These are phyloP conservation scores for Monosporozyma aquatica DNA, from an alignment of 805 yeast genomes.

Conservation along the genomic window DNA sequence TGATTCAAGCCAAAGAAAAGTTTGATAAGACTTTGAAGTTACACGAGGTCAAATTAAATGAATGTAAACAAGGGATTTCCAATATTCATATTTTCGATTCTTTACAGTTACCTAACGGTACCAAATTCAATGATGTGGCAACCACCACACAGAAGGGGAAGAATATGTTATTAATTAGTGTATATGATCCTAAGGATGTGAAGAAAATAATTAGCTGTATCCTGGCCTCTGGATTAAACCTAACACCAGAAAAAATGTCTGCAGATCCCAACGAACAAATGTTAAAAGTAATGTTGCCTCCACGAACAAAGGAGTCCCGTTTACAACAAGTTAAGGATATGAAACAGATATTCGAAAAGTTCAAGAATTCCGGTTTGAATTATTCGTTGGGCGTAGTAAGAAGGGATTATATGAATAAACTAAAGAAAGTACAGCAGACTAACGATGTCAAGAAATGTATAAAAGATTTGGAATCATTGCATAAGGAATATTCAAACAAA, in stretches of 20 bases:
- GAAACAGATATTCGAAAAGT: conserved; percentile 58
- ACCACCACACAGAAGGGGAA: conserved; percentile 61
- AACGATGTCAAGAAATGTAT: conserved; percentile 42
- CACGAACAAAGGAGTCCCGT: conserved; percentile 60
- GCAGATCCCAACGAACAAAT: conserved; percentile 61
- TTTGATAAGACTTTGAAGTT: conserved; percentile 42
- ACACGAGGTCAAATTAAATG: conserved; percentile 49
- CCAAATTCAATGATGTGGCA: conserved; percentile 55
- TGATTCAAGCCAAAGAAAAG: conserved; percentile 9
- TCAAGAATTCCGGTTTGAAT: conserved; percentile 41
- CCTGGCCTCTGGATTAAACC: conserved; percentile 54
- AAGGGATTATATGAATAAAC: conserved; percentile 45
- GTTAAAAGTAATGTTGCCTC: conserved; percentile 65
- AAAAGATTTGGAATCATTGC: conserved; percentile 58
- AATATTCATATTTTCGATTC: conserved; percentile 59
- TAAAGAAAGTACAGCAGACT: conserved; percentile 35
- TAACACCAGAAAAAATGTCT: conserved; percentile 74
- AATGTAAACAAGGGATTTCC: conserved; percentile 59
- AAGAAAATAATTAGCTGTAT: conserved; percentile 65
- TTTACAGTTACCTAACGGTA: conserved; percentile 41
- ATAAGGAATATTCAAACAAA: conserved; percentile 53
- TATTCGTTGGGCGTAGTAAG: conserved; percentile 51
- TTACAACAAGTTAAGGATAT: conserved; percentile 46
- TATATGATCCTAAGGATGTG: conserved; percentile 71
- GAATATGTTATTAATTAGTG: conserved; percentile 63